phyloP scores from a whole-genome alignment of 768 basidiomycete genomes.

The Auricularia cornea region DNA sequence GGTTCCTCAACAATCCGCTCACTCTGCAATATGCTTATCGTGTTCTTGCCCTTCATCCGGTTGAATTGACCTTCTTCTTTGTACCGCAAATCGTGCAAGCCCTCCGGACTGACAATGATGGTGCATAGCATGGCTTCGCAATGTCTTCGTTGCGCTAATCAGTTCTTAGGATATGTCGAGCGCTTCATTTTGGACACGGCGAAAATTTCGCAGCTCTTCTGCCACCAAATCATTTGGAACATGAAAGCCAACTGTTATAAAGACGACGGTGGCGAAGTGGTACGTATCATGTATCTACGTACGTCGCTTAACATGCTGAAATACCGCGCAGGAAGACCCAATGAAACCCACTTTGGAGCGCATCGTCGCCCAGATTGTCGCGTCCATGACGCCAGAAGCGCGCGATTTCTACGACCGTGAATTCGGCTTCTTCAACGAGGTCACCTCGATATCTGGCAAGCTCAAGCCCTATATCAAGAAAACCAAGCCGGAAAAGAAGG shows the following conservation, averaged over 20 bases:
- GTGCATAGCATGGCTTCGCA: slow-evolving; percentile 33
- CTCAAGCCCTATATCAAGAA: slow-evolving; percentile 94
- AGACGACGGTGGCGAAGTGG: slow-evolving; percentile 81
- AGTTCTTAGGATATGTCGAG: slow-evolving; percentile 71
- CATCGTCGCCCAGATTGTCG: slow-evolving; percentile 74
- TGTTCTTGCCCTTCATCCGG: slow-evolving; percentile 89
- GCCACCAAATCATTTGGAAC: slow-evolving; percentile 99
- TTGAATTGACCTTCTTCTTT: slow-evolving; percentile 95
- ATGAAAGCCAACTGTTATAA: slow-evolving; percentile 98
- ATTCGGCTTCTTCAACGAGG: slow-evolving; percentile 91
- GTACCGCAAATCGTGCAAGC: slow-evolving; percentile 98
- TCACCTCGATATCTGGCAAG: slow-evolving; percentile 97
- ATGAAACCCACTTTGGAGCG: slow-evolving; percentile 93
- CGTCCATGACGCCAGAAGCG: slow-evolving; percentile 81
- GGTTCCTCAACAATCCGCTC: slow-evolving; percentile 74
- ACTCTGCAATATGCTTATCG: slow-evolving; percentile 94
- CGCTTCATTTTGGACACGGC: slow-evolving; percentile 96
- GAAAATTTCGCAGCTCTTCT: slow-evolving; percentile 94
- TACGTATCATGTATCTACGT: slow-evolving; percentile 26
- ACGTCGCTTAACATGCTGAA: neutral
- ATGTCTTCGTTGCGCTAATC: neutral
- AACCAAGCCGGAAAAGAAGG: slow-evolving; percentile 95
- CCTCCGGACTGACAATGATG: slow-evolving; percentile 79
- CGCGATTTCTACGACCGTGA: slow-evolving; percentile 88
- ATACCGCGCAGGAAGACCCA: slow-evolving; percentile 63